Evolutionary conservation across 495 filamentous ascomycete genomes (phyloP), one percentile per base, ranked within the genome.

Genomic region (Aspergillus sparsus): DNA sequence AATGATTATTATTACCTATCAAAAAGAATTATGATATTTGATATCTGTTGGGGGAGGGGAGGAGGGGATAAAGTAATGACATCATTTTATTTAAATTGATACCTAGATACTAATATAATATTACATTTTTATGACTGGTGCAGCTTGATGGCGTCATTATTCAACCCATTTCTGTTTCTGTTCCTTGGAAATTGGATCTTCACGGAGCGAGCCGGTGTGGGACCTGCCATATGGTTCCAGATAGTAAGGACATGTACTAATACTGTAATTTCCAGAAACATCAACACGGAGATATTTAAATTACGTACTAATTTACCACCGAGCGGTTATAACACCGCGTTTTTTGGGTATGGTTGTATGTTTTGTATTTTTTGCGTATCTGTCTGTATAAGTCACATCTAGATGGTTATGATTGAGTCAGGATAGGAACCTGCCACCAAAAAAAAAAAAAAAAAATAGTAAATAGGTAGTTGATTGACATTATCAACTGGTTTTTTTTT

Each of bases 121-220:
- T 41, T n/a, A 41, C 37, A 41, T 2, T 41, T n/a, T 41, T 7
- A 18, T 50, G 47, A 27, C 12, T 32, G 8, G 8, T 5, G 47
- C 18, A 32, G 49, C n/a, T 12, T 12, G 49, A 51, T 51, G 49
- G 13, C 49, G 49, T 51, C 49, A 51, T 51, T 32, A 50, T 21
- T 32, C 5, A 12, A 5, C 49, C 9, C 10, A 6, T 51, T 34
- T 15, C 49, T 51, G 49, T 21, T 11, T 6, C 21, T 34, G 33
- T 51, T 51, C 49, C 49, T 51, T 51, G 49, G 49, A 51, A 51
- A 51, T 33, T 51, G 21, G 49, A 34, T 56, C 53, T 16, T 46
- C 53, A 33, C 53, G 53, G 53, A 45, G 41, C 53, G 53, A 46
- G 53, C 53, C 53, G 53, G 31, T 27, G 41, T 56, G 53, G 53